A percentile compares a stretch with the other conserved stretches of the same genome.
Evolutionary conservation across 2,329 filamentous ascomycete genomes (phyloP).

Genomic region (Blastomyces parvus): DNA sequence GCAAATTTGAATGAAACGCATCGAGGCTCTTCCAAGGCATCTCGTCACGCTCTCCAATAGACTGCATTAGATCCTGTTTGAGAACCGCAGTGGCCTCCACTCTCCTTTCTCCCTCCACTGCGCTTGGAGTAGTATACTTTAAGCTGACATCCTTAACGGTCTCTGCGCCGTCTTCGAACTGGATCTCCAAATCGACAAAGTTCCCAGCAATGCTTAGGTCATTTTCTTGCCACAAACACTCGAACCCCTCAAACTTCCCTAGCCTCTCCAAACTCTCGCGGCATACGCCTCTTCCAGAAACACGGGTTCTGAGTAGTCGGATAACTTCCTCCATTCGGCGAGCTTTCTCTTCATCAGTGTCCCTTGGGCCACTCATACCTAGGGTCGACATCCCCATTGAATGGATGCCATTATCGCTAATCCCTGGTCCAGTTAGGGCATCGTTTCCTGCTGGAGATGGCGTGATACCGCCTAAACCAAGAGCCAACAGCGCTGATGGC

Average conservation of each 20-base stretch:
- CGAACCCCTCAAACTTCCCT: slow-evolving; percentile 36
- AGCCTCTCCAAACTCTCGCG: slow-evolving; percentile 36
- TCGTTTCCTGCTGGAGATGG: slow-evolving; percentile 33
- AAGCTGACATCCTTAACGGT: slow-evolving; percentile 36
- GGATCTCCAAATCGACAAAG: slow-evolving; percentile 39
- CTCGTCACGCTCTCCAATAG: slow-evolving; percentile 24
- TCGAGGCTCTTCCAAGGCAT: slow-evolving; percentile 30
- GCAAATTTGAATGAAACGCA: slow-evolving; percentile 36
- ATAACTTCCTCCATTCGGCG: slow-evolving; percentile 35
- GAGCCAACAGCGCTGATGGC: slow-evolving; percentile 36
- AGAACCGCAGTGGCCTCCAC: slow-evolving; percentile 37
- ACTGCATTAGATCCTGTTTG: slow-evolving; percentile 31
- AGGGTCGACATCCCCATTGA: slow-evolving; percentile 31
- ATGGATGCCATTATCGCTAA: slow-evolving; percentile 33
- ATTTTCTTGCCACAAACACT: slow-evolving; percentile 40
- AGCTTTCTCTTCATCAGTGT: slow-evolving; percentile 35
- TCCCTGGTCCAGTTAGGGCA: slow-evolving; percentile 26
- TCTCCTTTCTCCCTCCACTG: slow-evolving; percentile 32
- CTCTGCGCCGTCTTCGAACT: slow-evolving; percentile 34
- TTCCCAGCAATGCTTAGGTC: slow-evolving; percentile 39
- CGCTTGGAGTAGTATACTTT: slow-evolving; percentile 35
- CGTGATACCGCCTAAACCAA: slow-evolving; percentile 36
- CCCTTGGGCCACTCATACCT: slow-evolving; percentile 28
- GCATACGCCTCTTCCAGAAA: slow-evolving; percentile 36
- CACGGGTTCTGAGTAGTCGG: slow-evolving; percentile 31